phyloP scores from a whole-genome alignment of 2,329 filamentous ascomycete genomes.

The Geosmithia putterillii region DNA sequence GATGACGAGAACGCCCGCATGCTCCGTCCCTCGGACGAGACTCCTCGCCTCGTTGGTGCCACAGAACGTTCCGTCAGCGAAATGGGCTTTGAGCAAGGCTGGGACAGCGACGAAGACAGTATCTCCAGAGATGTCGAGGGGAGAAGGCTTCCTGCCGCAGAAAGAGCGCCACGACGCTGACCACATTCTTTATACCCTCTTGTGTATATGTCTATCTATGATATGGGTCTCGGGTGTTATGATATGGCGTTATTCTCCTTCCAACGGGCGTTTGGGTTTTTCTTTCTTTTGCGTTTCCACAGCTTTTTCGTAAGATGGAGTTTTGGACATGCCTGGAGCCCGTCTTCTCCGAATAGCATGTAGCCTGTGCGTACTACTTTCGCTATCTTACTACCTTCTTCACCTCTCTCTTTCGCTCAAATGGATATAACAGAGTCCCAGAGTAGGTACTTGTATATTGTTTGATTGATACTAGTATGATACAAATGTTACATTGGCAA shows the following conservation, averaged over 20 bases:
- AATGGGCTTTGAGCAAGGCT: conserved; percentile 18
- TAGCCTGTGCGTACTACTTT: background rate
- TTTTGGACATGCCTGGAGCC: background rate
- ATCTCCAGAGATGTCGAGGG: conserved; percentile 35
- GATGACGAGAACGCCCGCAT: conserved; percentile 45
- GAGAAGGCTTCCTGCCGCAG: conserved; percentile 35
- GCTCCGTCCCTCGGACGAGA: conserved; percentile 28
- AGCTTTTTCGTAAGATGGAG: too few relatives aligned
- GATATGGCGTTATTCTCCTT: too few relatives aligned
- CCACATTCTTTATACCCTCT: background rate
- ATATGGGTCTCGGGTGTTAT: background rate
- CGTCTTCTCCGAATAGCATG: background rate
- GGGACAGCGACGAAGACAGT: conserved; percentile 28
- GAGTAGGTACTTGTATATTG: background rate
- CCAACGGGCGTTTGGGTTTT: background rate
- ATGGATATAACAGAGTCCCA: background rate
- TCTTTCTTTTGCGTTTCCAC: background rate
- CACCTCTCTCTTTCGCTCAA: background rate
- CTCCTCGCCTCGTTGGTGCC: conserved; percentile 15
- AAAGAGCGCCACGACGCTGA: conserved; percentile 29
- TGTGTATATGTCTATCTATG: background rate
- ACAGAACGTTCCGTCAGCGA: background rate
- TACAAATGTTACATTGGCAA: conserved; percentile 4
- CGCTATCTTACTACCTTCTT: background rate
- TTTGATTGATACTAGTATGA: background rate